A percentile compares a stretch with the other conserved stretches of the same genome.
Evolutionary conservation across 2,329 filamentous ascomycete species (phyloP).

Genomic region (Cladosporium colombiae): DNA sequence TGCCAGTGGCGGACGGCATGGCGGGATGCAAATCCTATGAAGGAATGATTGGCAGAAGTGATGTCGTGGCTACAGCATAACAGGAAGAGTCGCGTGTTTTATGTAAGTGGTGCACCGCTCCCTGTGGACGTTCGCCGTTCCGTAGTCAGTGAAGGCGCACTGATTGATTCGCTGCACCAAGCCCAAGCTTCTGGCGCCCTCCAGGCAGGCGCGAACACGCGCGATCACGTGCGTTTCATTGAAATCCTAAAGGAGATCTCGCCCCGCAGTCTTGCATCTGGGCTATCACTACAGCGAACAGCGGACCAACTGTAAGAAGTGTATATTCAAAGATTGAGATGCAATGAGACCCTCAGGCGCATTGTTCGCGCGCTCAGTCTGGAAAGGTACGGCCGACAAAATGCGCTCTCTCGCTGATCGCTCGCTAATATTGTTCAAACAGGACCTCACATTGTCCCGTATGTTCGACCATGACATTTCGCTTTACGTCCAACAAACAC

Average conservation of each 20-base stretch:
- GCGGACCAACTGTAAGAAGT: background rate
- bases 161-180: constrained; percentile 1
- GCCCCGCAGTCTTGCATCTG: background rate
- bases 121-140: background rate
- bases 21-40: background rate
- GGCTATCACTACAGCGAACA: background rate
- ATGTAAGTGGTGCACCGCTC: background rate
- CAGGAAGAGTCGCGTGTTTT: background rate
- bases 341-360: constrained; percentile 34
- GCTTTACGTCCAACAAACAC: background rate
- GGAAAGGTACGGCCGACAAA: constrained; percentile 67
- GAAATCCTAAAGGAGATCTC: constrained; percentile 10
- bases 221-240: constrained; percentile 6
- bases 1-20: constrained; percentile 7
- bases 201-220: constrained; percentile 13
- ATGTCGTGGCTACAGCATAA: constrained; percentile 6
- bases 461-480: constrained; percentile 42
- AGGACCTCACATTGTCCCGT: constrained; percentile 73
- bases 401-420: background rate
- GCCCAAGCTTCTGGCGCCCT: background rate
- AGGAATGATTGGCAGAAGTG: background rate
- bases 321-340: constrained; percentile 19
- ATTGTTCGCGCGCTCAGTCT: constrained; percentile 69
- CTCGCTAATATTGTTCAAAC: constrained; percentile 21
- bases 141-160: background rate